Percentiles rank a stretch among this genome's conserved stretches.
These are phyloP conservation scores for Xerocomus spinulosus DNA, from an alignment of 768 basidiomycete genomes.

Conservation along the genomic window DNA sequence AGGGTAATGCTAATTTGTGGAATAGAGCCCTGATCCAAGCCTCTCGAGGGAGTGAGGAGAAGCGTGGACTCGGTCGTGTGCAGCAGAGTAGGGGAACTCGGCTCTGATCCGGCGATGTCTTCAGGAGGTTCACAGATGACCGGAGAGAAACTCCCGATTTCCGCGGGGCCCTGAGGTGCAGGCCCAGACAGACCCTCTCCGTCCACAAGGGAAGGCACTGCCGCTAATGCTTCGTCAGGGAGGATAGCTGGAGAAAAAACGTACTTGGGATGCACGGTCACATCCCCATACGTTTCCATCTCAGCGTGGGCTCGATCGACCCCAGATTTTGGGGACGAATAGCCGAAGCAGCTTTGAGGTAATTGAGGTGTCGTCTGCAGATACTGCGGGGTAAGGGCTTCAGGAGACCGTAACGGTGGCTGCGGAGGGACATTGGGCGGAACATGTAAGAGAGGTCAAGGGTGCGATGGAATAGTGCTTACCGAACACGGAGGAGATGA, in stretches of 20 bases:
- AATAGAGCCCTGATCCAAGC: constrained; percentile 17
- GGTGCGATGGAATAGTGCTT: constrained; percentile 17
- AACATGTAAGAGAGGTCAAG: constrained; percentile 6
- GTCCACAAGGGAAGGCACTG: constrained; percentile 11
- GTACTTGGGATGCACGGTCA: constrained; percentile 13
- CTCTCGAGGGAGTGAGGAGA: constrained; percentile 12
- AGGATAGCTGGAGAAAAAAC: constrained; percentile 14
- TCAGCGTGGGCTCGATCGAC: constrained; percentile 23
- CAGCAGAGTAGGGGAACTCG: constrained; percentile 12
- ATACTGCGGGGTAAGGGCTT: constrained; percentile 23
- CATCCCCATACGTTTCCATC: constrained; percentile 12
- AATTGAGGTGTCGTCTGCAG: constrained; percentile 23
- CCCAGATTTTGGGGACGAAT: constrained; percentile 24
- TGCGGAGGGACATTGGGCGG: constrained; percentile 16
- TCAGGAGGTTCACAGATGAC: constrained; percentile 30
- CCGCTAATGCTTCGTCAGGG: constrained; percentile 12
- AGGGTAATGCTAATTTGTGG: constrained; percentile 31
- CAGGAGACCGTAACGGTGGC: constrained; percentile 12
- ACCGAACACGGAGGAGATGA: constrained; percentile 20
- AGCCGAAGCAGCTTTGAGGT: constrained; percentile 23
- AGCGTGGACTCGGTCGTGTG: constrained; percentile 10
- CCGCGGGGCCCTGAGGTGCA: constrained; percentile 19
- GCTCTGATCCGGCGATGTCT: constrained; percentile 20
- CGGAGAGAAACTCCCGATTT: constrained; percentile 23
- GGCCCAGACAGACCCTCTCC: constrained; percentile 10